Evolutionary conservation across 1,139 yeast genomes (phyloP).

Genomic region (Saccharomyces hybrid): DNA sequence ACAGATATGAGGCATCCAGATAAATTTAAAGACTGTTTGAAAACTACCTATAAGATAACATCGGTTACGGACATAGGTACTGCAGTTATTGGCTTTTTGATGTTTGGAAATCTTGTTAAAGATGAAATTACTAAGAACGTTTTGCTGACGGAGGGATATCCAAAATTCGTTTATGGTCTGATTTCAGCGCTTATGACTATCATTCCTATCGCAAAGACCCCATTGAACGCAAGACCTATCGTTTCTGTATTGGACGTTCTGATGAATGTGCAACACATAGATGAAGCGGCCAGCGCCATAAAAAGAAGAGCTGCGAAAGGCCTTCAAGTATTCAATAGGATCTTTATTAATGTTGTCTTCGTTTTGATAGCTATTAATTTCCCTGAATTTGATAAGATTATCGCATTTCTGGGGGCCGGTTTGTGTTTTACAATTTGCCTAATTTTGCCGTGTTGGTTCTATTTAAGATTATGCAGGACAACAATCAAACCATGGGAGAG

Average conservation of each 20-base stretch:
- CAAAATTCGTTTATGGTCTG: slow-evolving; percentile 52
- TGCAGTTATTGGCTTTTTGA: slow-evolving; percentile 73
- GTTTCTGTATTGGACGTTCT: slow-evolving; percentile 56
- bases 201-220: slow-evolving; percentile 81
- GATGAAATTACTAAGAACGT: slow-evolving; percentile 82
- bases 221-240: slow-evolving; percentile 81
- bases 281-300: slow-evolving; percentile 13
- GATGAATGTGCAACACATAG: slow-evolving; percentile 32
- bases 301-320: slow-evolving; percentile 13
- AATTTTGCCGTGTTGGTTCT: slow-evolving; percentile 67
- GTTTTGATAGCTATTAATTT: slow-evolving; percentile 50
- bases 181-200: slow-evolving; percentile 69
- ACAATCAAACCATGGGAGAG: slow-evolving; percentile 35
- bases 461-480: slow-evolving; percentile 49
- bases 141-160: slow-evolving; percentile 63
- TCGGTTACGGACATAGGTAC: slow-evolving; percentile 63
- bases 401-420: slow-evolving; percentile 77
- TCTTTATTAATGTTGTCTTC: slow-evolving; percentile 36
- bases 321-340: slow-evolving; percentile 26
- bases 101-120: slow-evolving; percentile 72
- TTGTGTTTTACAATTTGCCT: slow-evolving; percentile 76
- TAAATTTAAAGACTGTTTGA: slow-evolving; percentile 43
- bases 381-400: slow-evolving; percentile 73
- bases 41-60: slow-evolving; percentile 56
- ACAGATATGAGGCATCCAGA: slow-evolving; percentile 76